Evolutionary conservation across 306 rosid species (phyloP).

Genomic region (Lathyrus tuberosus): DNA sequence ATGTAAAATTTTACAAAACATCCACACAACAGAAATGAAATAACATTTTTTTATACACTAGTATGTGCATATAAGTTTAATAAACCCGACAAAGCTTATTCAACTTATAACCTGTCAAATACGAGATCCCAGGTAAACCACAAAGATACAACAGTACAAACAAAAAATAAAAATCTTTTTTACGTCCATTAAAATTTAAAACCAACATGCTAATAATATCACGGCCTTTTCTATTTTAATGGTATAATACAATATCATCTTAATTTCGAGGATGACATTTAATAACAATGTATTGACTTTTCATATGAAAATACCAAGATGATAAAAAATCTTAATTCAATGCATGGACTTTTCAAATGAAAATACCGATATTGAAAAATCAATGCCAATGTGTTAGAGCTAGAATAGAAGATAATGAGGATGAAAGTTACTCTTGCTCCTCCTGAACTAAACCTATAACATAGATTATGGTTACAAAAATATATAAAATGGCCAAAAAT

Average conservation of each 20-base stretch:
- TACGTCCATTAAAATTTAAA: background rate
- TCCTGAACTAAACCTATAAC: slow-evolving; percentile 23
- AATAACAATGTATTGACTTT: background rate
- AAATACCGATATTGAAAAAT: too few species aligned
- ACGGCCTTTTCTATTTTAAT: background rate
- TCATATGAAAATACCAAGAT: too few species aligned
- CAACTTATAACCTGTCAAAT: background rate
- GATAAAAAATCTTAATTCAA: too few species aligned
- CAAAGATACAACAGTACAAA: too few species aligned
- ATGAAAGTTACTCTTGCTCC: background rate
- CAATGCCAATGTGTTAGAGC: too few species aligned
- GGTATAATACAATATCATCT: background rate
- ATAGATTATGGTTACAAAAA: slow-evolving; percentile 27
- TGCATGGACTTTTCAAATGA: too few species aligned
- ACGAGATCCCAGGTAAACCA: background rate
- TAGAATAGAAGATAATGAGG: background rate
- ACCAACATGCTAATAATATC: background rate
- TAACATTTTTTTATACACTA: too few species aligned
- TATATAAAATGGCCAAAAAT: slow-evolving; percentile 28
- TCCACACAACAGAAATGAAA: too few species aligned
- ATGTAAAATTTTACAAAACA: too few species aligned
- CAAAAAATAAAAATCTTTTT: too few species aligned
- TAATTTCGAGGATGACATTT: background rate
- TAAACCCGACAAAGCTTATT: background rate
- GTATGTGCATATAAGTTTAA: too few species aligned